Percentiles rank a stretch among this genome's conserved stretches.
Conservation (phyloP, 2,329 filamentous ascomycete species). For the Penicillium nordicum region DNA sequence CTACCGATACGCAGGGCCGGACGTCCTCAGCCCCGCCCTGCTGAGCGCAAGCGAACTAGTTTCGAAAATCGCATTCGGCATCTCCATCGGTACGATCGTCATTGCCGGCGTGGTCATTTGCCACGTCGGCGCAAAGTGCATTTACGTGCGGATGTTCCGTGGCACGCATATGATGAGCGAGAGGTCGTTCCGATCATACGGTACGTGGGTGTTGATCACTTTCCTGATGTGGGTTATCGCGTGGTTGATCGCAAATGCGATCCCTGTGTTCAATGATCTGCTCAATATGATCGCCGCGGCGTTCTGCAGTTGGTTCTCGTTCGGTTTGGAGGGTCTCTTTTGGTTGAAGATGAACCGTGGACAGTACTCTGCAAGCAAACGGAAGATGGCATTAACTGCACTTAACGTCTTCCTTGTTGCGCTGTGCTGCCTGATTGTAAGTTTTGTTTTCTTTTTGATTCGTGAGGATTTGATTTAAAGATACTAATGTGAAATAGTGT, state of each 20-base stretch:
- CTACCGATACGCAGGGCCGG: slow-evolving; percentile 61
- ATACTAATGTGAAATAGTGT: slow-evolving; percentile 13
- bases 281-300: slow-evolving; percentile 54
- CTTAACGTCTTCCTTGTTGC: not conserved
- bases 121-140: slow-evolving; percentile 62
- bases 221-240: slow-evolving; percentile 56
- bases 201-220: slow-evolving; percentile 58
- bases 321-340: slow-evolving; percentile 22
- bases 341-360: slow-evolving; percentile 37
- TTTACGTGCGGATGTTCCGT: slow-evolving; percentile 62
- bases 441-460: not conserved
- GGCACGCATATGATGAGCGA: slow-evolving; percentile 53
- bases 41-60: slow-evolving; percentile 56
- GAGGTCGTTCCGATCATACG: slow-evolving; percentile 48
- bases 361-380: slow-evolving; percentile 18
- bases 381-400: not conserved
- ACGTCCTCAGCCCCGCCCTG: slow-evolving; percentile 64
- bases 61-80: slow-evolving; percentile 62
- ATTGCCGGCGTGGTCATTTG: slow-evolving; percentile 68
- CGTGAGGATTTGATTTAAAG: not conserved
- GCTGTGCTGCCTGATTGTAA: not conserved
- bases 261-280: slow-evolving; percentile 66
- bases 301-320: slow-evolving; percentile 5
- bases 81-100: slow-evolving; percentile 67
- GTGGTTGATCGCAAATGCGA: slow-evolving; percentile 65